Conservation (phyloP, 768 basidiomycete genomes). For the Auricularia sp. region DNA sequence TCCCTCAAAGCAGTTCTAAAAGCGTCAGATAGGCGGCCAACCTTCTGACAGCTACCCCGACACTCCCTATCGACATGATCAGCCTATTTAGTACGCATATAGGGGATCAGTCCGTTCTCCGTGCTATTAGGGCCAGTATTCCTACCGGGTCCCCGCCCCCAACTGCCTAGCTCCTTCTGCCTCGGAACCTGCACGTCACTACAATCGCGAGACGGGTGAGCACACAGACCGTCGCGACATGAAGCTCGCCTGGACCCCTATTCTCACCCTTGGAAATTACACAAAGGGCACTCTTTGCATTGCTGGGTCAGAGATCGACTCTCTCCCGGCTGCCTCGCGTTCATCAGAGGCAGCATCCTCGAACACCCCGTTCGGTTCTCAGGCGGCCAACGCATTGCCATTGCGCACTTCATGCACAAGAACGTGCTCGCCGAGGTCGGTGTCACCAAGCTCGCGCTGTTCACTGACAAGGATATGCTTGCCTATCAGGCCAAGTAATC, state of each 20-base stretch:
- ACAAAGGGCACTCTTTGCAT: background rate
- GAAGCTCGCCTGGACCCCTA: slow-evolving; percentile 13
- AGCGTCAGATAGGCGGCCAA: too few relatives aligned
- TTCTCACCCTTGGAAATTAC: background rate
- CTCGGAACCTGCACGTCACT: background rate
- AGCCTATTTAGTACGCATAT: too few relatives aligned
- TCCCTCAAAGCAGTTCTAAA: too few relatives aligned
- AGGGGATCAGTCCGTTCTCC: too few relatives aligned
- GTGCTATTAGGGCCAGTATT: too few relatives aligned
- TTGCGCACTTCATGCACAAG: background rate
- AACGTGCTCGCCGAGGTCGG: background rate
- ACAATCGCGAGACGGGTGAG: background rate
- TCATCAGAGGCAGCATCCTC: background rate
- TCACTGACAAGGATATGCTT: too few relatives aligned
- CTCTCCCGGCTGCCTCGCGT: background rate
- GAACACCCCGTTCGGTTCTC: background rate
- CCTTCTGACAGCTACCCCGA: too few relatives aligned
- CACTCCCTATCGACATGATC: too few relatives aligned
- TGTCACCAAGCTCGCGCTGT: background rate
- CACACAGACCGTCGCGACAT: background rate
- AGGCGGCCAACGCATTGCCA: background rate
- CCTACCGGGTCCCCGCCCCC: too few relatives aligned
- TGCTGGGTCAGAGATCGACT: background rate
- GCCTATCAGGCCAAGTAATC: too few relatives aligned
- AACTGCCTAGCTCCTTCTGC: too few relatives aligned